phyloP scores from a whole-genome alignment of 306 rosid species.

The Medicago truncatula region MtrunA17r5.0-ANR NC_053046.1:11003501-11004000 shows the following conservation, averaged over 20 bases:
- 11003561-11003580: slow-evolving; percentile 22
- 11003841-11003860: slow-evolving; percentile 71
- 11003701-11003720: slow-evolving; percentile 10
- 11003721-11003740: slow-evolving; percentile 32
- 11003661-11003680: slow-evolving; percentile 39
- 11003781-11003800: not conserved
- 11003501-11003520: not conserved
- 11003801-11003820: not conserved
- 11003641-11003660: slow-evolving; percentile 28
- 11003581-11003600: slow-evolving; percentile 25
- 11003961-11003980: too few species aligned
- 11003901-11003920: slow-evolving; percentile 14
- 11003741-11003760: slow-evolving; percentile 28
- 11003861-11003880: slow-evolving; percentile 68
- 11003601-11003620: slow-evolving; percentile 18
- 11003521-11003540: slow-evolving; percentile 6
- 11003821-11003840: slow-evolving; percentile 72
- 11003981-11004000: not conserved
- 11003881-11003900: slow-evolving; percentile 57
- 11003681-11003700: slow-evolving; percentile 25
- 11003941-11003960: not conserved
- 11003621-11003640: slow-evolving; percentile 25
- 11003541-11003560: slow-evolving; percentile 17
- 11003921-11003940: not conserved
- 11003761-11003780: slow-evolving; percentile 4